Percentiles rank a stretch among this genome's conserved stretches.
Conservation (phyloP, 768 basidiomycete genomes). For the Neoboletus magnificus region DNA sequence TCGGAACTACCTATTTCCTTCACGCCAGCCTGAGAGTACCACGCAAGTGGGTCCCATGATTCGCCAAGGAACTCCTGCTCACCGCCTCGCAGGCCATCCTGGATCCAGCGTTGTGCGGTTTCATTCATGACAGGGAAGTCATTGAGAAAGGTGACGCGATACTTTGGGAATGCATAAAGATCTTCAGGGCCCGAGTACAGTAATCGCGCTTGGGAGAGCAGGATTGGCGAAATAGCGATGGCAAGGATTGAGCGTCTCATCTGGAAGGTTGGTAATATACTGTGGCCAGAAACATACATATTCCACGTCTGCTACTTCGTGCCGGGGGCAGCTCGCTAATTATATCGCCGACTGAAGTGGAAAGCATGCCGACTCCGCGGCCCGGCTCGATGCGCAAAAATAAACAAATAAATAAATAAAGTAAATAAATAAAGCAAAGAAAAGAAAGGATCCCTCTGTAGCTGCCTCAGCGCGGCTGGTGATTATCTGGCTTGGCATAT, state of each 20-base stretch:
- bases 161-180: conserved; percentile 78
- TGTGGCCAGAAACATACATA: not conserved
- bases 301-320: conserved; percentile 9
- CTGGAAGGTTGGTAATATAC: not conserved
- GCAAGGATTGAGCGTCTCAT: conserved; percentile 18
- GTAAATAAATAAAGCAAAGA: not conserved
- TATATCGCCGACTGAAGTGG: conserved; percentile 34
- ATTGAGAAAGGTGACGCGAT: conserved; percentile 74
- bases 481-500: conserved; percentile 1
- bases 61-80: conserved; percentile 75
- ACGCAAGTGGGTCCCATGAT: conserved; percentile 44
- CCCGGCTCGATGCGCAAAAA: conserved; percentile 6
- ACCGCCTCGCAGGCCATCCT: conserved; percentile 68
- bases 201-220: conserved; percentile 30
- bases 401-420: not conserved
- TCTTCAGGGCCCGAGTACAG: conserved; percentile 78
- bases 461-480: not conserved
- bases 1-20: conserved; percentile 63
- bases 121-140: conserved; percentile 68
- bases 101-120: conserved; percentile 74
- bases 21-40: conserved; percentile 37
- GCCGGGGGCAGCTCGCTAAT: conserved; percentile 23
- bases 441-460: not conserved
- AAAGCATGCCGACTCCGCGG: conserved; percentile 28
- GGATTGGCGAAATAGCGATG: conserved; percentile 17